Base-by-base conservation (phyloP, 352 stramenopile species). In the Phytophthora lateralis region DNA sequence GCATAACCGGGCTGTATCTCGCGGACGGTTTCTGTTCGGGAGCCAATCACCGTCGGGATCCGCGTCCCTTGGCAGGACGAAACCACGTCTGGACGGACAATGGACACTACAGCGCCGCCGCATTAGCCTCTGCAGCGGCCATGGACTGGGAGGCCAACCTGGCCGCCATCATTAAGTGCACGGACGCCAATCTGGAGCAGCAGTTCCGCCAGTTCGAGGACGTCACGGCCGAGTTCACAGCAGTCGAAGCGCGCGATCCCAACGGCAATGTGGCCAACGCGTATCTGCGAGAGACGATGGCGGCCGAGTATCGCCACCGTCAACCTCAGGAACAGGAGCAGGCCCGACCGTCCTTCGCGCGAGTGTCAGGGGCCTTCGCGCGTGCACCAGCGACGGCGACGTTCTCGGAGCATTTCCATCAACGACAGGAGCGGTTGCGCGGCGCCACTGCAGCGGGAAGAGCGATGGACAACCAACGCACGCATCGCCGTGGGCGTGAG, bases 101-200 rank as follows among this genome's bases (percentile, higher is more conserved):
- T 39, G 34, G 12, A 17, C 12, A 39, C 34, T 39, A 2, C 8
- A 38, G 10, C 32, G 11, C 32, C 6, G 11, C 27, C 7, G 27
- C 27, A 32, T 32, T 32, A n/a, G 10, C 32, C 32, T n/a, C 10
- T 14, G 10, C 38, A 17, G 37, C 37, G 7, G 39, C 11, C 29
- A 88, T 89, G 78, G 75, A 91, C 63, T 91, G 82, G 79, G 76
- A 91, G 29, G 67, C 75, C 37, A 92, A 91, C 70, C 78, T 95
- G 55, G 82, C 82, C 1, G 72, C 84, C 30, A 80, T 91, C 58
- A 92, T 95, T 75, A 88, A 89, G 61, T 88, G 85, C 75, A 91
- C 82, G 46, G 84, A 95, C 59, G 84, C 74, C 42, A 89, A 79
- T 18, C 73, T 95, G 17, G 67, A 80, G 51, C 82, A 91, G 68